Base-by-base conservation (phyloP, 306 rosid species). In the Trichosanthes cucumerina region DNA sequence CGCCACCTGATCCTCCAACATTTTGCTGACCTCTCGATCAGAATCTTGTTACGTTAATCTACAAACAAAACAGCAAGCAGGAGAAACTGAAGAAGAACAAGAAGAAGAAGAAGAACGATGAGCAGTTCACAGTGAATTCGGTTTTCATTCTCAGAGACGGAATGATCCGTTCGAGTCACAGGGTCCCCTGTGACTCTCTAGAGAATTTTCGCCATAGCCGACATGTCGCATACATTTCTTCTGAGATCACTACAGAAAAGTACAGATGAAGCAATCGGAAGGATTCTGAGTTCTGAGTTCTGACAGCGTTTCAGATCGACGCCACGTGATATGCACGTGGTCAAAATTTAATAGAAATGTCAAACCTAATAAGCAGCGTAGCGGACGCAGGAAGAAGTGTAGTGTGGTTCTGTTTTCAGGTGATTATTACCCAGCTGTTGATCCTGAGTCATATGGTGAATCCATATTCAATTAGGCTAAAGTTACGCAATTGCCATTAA, bases 1-100 rank as follows among this genome's bases (percentile, higher is more conserved):
- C 79, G 99, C 97, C 47, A 95, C 99, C 86, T 95, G 97, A 88
- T 95, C 99, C 91, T 95, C 99, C 91, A 95, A 91, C 99, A 95
- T 95, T 85, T 72, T 81, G 26, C 83, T 78, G 34, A 58, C 85
- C 68, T 74, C 60, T 59, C 36, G 75, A 84, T 87, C 84, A 76
- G 80, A 79, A 24, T 81, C 86, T 73, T 57, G 9, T 77, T 66
- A n/a, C 82, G 33, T 44, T 54, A 60, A 65, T 82, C 65, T 64
- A 81, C 33, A 36, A 54, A 58, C 72, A 19, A 47, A 60, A 79
- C 58, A 59, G 41, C 16, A 19, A 75, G 49, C 13, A 13, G 72
- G 33, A 57, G 39, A 70, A 70, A 15, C 53, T 21, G 6, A 70
- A 6, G 43, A 73, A 26, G 14, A 7, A 70, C 19, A 66, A 38